phyloP scores from a whole-genome alignment of 805 yeast genomes.

The Clavispora santaluciae region DNA sequence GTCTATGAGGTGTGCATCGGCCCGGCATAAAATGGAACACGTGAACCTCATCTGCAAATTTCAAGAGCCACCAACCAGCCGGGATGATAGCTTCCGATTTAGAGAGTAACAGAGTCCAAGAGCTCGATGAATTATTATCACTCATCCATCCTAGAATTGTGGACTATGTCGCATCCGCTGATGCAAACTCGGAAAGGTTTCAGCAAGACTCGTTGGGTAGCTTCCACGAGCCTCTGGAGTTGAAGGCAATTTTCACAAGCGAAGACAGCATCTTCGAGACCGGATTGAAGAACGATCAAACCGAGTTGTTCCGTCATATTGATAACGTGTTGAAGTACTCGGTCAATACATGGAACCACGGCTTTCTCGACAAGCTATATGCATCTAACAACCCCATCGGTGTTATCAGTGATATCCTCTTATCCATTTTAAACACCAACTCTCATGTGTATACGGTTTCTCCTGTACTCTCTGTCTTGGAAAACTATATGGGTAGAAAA shows the following conservation, averaged over 20 bases:
- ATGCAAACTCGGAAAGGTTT: slow-evolving; percentile 26
- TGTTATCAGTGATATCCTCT: slow-evolving; percentile 62
- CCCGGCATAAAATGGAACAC: neutral
- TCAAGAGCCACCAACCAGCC: neutral
- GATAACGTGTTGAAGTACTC: slow-evolving; percentile 59
- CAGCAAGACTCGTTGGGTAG: slow-evolving; percentile 47
- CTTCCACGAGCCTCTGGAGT: slow-evolving; percentile 45
- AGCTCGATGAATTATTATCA: slow-evolving; percentile 50
- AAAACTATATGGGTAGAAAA: slow-evolving; percentile 58
- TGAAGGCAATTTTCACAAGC: slow-evolving; percentile 33
- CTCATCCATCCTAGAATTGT: slow-evolving; percentile 50
- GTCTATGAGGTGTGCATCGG: too few relatives aligned
- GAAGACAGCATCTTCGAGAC: slow-evolving; percentile 25
- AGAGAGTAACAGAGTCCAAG: slow-evolving; percentile 50
- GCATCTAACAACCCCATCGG: slow-evolving; percentile 88
- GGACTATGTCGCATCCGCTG: slow-evolving; percentile 47
- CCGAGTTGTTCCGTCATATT: slow-evolving; percentile 42
- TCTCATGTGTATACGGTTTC: slow-evolving; percentile 84
- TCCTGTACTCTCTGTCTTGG: slow-evolving; percentile 73
- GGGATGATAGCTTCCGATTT: slow-evolving; percentile 20
- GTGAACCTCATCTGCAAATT: neutral
- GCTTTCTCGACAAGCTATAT: slow-evolving; percentile 77
- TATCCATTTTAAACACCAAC: slow-evolving; percentile 72
- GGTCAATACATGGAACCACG: slow-evolving; percentile 83
- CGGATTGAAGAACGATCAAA: slow-evolving; percentile 34